These are phyloP conservation scores for Heterobasidion parviporum DNA, from an alignment of 1,284 basidiomycete species.

Conservation along the genomic window DNA sequence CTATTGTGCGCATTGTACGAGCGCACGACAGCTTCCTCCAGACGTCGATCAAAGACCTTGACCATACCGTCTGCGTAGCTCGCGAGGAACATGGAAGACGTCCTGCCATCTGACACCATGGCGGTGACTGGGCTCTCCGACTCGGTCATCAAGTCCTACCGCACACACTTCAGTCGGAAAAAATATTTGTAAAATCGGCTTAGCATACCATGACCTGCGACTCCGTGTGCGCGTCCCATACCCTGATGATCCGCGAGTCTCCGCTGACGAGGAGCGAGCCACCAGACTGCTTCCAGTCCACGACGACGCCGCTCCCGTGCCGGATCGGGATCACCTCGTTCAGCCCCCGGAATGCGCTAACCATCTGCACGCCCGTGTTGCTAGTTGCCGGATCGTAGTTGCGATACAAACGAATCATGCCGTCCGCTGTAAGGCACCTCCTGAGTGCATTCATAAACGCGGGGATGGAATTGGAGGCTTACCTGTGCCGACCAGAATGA, in stretches of 20 bases:
- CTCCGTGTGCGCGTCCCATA: conserved; percentile 96
- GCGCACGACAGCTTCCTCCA: conserved; percentile 79
- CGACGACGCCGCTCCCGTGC: conserved; percentile 77
- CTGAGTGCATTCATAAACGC: background rate
- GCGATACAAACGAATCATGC: conserved; percentile 85
- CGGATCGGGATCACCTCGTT: conserved; percentile 70
- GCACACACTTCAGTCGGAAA: background rate
- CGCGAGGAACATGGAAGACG: conserved; percentile 78
- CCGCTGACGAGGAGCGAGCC: conserved; percentile 87
- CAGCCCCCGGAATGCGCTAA: conserved; percentile 88
- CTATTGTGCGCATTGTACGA: conserved; percentile 79
- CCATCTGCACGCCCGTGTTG: conserved; percentile 71
- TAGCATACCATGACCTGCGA: conserved; percentile 65
- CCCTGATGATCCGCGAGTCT: conserved; percentile 81
- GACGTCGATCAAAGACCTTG: conserved; percentile 86
- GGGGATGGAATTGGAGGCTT: conserved; percentile 4
- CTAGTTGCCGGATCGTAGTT: conserved; percentile 74
- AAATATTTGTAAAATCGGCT: background rate
- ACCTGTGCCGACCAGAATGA: conserved; percentile 87
- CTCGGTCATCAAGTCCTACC: conserved; percentile 80
- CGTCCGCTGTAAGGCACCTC: conserved; percentile 64
- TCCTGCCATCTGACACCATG: conserved; percentile 73
- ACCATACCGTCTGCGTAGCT: conserved; percentile 92
- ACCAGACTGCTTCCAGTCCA: conserved; percentile 90
- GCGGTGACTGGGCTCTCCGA: conserved; percentile 87